Evolutionary conservation across 768 basidiomycete genomes (phyloP).

Genomic region (Tephrocybe sp.): DNA sequence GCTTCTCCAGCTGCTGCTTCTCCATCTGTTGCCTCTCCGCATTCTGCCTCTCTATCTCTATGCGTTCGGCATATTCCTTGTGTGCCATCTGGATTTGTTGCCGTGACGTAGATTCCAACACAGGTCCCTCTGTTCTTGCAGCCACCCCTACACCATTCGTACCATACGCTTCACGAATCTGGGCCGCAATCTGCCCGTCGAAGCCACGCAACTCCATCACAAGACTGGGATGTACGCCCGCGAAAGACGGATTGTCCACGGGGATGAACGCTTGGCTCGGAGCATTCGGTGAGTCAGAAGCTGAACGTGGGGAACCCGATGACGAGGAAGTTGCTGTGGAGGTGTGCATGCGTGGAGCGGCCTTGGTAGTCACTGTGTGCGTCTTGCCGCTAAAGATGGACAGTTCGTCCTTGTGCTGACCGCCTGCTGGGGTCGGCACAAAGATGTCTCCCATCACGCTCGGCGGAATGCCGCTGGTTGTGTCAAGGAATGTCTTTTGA

Average conservation of each 20-base stretch:
- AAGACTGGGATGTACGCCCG: conserved; percentile 54
- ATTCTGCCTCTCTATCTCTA: conserved; percentile 23
- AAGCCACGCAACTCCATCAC: conserved; percentile 57
- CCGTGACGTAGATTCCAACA: not conserved
- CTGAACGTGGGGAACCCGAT: not conserved
- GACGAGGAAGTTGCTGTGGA: conserved; percentile 17
- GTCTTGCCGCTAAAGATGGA: conserved; percentile 78
- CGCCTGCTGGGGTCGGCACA: conserved; percentile 40
- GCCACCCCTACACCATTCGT: conserved; percentile 31
- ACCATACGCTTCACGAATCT: conserved; percentile 47
- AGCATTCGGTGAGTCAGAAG: conserved; percentile 24
- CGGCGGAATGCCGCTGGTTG: conserved; percentile 44
- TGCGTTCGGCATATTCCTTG: conserved; percentile 27
- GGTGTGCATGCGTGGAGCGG: conserved; percentile 7
- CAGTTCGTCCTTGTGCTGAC: conserved; percentile 63
- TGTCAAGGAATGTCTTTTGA: conserved; percentile 48
- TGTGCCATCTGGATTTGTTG: conserved; percentile 16
- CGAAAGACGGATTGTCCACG: conserved; percentile 39
- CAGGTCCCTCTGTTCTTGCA: conserved; percentile 17
- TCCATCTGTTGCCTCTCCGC: conserved; percentile 11
- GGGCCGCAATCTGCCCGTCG: conserved; percentile 51
- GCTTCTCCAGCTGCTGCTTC: conserved; percentile 23
- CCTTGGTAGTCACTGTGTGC: conserved; percentile 57
- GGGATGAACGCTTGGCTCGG: conserved; percentile 31
- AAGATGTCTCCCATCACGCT: conserved; percentile 60